Base-by-base conservation (phyloP, 2,329 filamentous ascomycete genomes). In the Pestalotiopsis sp. region DNA sequence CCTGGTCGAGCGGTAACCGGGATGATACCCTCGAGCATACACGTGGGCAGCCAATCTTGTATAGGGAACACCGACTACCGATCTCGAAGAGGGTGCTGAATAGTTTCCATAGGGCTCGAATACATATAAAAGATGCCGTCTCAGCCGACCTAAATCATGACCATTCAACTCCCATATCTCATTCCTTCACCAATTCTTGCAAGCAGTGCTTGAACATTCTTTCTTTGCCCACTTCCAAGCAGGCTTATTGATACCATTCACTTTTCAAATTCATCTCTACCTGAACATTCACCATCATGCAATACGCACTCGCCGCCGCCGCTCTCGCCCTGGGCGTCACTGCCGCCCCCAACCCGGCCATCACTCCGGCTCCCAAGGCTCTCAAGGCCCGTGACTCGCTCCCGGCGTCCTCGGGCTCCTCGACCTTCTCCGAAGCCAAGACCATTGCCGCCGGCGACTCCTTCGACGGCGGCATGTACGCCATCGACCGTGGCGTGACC, bases 391-490 rank as follows among this genome's bases (percentile, higher is more conserved):
- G 66, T 27, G 66, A 38, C 27, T 62, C 56, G 23, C 57, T 67
- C 25, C 66, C 66, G 3, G 66, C 66, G 9, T 67, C 66, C 11
- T 67, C 66, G 11, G 66, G 66, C 23, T 49, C 20, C 20, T 62
- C 58, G 11, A 56, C 20, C 13, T 41, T 67, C 63, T 69, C 70
- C n/a, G 65, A 61, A 59, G 69, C 68, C 62, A 58, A 71, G 20
- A 72, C 72, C 45, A 71, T 70, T 38, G 72, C 72, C 14, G 68
- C 71, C 45, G 66, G 70, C 58, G 70, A 66, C 40, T 62, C 74
- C 61, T 84, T 83, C 72, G 84, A 86, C 71, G 83, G 84, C 67
- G 82, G 79, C 38, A 83, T 85, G 82, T 78, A 80, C 71, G 79
- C 79, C 66, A 85, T 80, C 77, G 84, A 83, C 70, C 83, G 84